Conservation (phyloP, 805 yeast species). For the Yarrowia phangngaensis region DNA sequence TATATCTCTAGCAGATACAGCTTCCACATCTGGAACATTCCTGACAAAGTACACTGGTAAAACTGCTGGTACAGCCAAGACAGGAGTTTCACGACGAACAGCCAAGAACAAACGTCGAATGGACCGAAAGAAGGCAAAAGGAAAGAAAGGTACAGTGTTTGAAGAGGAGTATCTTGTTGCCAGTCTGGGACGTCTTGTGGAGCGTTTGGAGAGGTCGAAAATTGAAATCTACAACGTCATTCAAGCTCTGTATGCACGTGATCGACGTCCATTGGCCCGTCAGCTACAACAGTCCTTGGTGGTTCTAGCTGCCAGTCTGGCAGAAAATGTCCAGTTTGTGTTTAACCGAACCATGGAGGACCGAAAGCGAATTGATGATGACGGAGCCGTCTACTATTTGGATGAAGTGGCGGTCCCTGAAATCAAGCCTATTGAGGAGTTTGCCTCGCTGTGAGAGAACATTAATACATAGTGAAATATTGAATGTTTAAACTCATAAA, state of each 20-base stretch:
- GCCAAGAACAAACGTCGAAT: conserved; percentile 90
- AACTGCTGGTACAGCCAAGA: conserved; percentile 91
- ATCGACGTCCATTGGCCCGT: conserved; percentile 72
- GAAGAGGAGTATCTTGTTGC: conserved; percentile 92
- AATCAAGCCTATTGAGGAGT: conserved; percentile 51
- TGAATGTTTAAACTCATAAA: conserved; percentile 3
- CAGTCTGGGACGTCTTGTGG: conserved; percentile 83
- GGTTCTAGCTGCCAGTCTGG: conserved; percentile 54
- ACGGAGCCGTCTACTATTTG: conserved; percentile 74
- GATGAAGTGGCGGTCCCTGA: conserved; percentile 72
- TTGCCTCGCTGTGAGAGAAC: conserved; percentile 30
- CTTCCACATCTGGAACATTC: conserved; percentile 88
- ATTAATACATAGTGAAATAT: background rate
- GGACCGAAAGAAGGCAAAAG: conserved; percentile 92
- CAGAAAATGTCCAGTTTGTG: conserved; percentile 66
- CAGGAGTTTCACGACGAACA: conserved; percentile 91
- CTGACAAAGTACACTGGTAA: conserved; percentile 96
- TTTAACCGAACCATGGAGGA: conserved; percentile 79
- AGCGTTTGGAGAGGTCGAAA: conserved; percentile 68
- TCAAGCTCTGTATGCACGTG: conserved; percentile 70
- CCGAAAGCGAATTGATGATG: conserved; percentile 82
- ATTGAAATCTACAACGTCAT: conserved; percentile 70
- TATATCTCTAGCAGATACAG: conserved; percentile 91
- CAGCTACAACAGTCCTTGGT: conserved; percentile 67
- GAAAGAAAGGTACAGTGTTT: conserved; percentile 95